Conservation (phyloP, 257 asterid genomes). For the Echites panduratus region DNA sequence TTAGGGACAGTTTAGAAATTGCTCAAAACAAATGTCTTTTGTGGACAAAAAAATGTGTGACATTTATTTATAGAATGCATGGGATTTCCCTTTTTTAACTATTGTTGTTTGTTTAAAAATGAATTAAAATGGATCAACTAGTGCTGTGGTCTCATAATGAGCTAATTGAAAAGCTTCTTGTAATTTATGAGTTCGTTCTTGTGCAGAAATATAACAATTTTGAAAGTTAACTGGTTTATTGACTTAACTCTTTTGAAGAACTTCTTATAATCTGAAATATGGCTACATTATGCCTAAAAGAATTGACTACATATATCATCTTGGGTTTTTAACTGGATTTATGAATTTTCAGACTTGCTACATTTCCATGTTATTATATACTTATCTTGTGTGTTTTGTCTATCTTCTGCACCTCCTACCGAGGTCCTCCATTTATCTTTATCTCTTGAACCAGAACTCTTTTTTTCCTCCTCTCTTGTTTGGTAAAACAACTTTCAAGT, state of each 20-base stretch:
- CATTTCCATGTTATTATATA: neutral
- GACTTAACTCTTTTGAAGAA: neutral
- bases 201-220: neutral
- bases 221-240: neutral
- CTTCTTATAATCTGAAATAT: neutral
- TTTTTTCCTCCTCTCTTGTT: neutral
- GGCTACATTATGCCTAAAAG: neutral
- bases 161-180: conserved; percentile 2
- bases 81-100: too few relatives aligned
- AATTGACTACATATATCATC: neutral
- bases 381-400: neutral
- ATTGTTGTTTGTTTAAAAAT: neutral
- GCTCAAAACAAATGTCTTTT: neutral
- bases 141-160: neutral
- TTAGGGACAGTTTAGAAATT: neutral
- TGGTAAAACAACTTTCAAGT: neutral
- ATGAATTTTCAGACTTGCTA: neutral
- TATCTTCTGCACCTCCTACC: neutral
- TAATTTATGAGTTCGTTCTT: neutral
- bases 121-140: neutral
- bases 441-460: too few relatives aligned
- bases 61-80: neutral
- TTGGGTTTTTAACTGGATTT: neutral
- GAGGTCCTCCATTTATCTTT: neutral
- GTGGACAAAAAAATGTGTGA: neutral